These are phyloP conservation scores for Neofusicoccum sp. DNA, from an alignment of 2,329 filamentous ascomycete genomes.

Conservation along the genomic window DNA sequence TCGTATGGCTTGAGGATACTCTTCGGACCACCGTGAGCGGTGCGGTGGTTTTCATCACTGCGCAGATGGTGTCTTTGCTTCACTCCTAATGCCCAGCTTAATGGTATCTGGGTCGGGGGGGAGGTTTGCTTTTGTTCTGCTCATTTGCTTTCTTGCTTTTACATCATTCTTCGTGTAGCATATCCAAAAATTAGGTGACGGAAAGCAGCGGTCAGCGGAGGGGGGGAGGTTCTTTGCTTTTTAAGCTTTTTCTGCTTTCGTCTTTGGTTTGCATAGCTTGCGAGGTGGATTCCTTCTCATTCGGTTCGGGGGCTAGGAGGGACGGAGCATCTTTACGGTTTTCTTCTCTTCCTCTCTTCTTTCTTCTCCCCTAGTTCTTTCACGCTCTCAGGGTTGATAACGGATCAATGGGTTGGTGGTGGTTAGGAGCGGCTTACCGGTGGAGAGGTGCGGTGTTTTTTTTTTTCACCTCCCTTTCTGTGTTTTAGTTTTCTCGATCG, in stretches of 20 bases:
- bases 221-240: neutral
- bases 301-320: neutral
- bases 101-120: neutral
- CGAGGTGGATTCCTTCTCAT: neutral
- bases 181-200: slow-evolving; percentile 4
- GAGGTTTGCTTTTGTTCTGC: neutral
- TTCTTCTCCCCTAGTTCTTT: too few relatives aligned
- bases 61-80: neutral
- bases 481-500: too few relatives aligned
- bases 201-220: neutral
- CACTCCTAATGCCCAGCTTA: neutral
- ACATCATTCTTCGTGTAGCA: slow-evolving; percentile 1
- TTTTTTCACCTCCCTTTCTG: too few relatives aligned
- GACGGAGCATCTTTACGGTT: slow-evolving; percentile 1
- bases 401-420: too few relatives aligned
- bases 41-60: too few relatives aligned
- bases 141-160: neutral
- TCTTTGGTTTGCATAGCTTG: slow-evolving; percentile 14
- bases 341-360: too few relatives aligned
- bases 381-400: too few relatives aligned
- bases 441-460: too few relatives aligned
- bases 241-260: neutral
- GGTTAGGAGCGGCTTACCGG: too few relatives aligned
- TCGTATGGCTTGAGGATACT: too few relatives aligned
- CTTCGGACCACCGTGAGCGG: too few relatives aligned